phyloP scores from a whole-genome alignment of 805 yeast species.

The Zygotorulaspora florentina region DNA sequence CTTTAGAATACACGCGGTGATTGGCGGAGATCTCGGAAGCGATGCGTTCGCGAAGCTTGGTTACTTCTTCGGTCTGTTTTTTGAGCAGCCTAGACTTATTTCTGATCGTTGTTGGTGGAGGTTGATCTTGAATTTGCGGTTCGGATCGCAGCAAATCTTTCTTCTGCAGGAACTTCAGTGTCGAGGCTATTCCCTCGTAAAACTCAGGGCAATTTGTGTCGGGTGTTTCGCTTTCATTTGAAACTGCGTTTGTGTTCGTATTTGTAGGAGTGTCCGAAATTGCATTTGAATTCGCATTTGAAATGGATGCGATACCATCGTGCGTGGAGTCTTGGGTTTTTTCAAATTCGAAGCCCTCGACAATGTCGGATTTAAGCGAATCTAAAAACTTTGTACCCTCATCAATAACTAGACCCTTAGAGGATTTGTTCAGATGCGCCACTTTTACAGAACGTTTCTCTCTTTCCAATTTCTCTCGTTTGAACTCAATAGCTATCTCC shows the following conservation, averaged over 20 bases:
- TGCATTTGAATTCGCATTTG: not conserved
- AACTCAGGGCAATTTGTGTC: constrained; percentile 17
- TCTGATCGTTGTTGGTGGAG: not conserved
- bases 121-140: not conserved
- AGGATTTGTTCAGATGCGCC: constrained; percentile 13
- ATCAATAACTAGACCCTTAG: constrained; percentile 37
- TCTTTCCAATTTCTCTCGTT: constrained; percentile 26
- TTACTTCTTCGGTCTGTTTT: constrained; percentile 1
- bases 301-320: not conserved
- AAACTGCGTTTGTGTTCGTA: not conserved
- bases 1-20: not conserved
- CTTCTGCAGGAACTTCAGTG: constrained; percentile 23
- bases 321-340: not conserved
- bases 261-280: not conserved
- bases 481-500: constrained; percentile 39
- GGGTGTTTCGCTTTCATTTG: not conserved
- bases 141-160: constrained; percentile 10
- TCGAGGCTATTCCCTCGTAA: constrained; percentile 30
- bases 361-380: constrained; percentile 15
- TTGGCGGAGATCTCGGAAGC: not conserved
- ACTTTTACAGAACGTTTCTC: constrained; percentile 18
- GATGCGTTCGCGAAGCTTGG: constrained; percentile 3
- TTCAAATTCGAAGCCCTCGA: constrained; percentile 1
- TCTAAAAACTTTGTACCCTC: constrained; percentile 36
- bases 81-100: not conserved